phyloP scores from a whole-genome alignment of 208 protist genomes.

The Entamoeba dispar region DNA sequence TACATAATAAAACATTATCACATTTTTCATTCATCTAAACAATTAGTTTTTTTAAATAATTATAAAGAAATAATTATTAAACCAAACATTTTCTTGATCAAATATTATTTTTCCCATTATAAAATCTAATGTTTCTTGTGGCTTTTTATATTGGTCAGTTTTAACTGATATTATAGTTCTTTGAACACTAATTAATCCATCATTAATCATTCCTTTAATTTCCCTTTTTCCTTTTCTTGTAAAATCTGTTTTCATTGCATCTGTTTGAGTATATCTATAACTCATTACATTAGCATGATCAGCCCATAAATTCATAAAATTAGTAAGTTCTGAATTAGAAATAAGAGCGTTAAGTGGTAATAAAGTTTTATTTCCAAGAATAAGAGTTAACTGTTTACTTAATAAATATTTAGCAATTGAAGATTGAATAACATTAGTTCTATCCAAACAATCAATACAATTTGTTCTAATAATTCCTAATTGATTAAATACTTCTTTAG shows the following conservation, averaged over 20 bases:
- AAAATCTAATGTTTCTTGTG: neutral
- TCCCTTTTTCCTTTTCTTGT: constrained; percentile 25
- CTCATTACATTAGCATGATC: constrained; percentile 19
- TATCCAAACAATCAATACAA: constrained; percentile 34
- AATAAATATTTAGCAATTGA: neutral
- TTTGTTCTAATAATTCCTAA: constrained; percentile 27
- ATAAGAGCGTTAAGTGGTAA: neutral
- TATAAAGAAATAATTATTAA: too few relatives aligned
- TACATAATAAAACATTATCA: neutral
- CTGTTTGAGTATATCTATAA: constrained; percentile 13
- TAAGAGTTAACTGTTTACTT: neutral
- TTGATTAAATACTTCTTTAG: neutral
- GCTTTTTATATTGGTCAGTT: neutral
- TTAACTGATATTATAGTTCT: neutral
- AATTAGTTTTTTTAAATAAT: too few relatives aligned
- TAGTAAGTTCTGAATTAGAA: neutral
- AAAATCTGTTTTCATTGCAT: constrained; percentile 22
- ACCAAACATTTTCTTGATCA: neutral
- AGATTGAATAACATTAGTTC: constrained; percentile 25
- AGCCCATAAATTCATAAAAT: constrained; percentile 12
- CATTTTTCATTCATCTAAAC: neutral
- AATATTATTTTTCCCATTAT: neutral
- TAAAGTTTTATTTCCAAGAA: neutral
- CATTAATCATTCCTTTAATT: constrained; percentile 7
- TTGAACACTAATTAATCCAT: neutral